Percentiles rank a stretch among this genome's conserved stretches.
phyloP scores from a whole-genome alignment of 768 basidiomycete genomes.

The Psilocybe cubensis region DNA sequence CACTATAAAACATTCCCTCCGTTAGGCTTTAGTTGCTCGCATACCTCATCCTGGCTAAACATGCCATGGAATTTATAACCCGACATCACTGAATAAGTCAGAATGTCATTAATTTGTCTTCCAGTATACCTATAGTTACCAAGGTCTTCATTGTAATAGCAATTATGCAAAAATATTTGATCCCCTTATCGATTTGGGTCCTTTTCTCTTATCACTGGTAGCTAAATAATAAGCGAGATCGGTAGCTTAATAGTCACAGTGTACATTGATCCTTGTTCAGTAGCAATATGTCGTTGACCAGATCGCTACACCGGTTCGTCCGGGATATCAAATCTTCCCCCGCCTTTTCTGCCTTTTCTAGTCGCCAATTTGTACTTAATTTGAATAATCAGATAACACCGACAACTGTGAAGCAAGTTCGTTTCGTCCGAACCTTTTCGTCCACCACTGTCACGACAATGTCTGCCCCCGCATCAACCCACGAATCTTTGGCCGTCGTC shows the following conservation, averaged over 20 bases:
- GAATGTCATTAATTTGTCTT: conserved; percentile 10
- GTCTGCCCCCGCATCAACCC: conserved; percentile 38
- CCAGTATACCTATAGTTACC: conserved; percentile 11
- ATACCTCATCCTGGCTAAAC: neutral
- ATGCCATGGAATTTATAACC: conserved; percentile 1
- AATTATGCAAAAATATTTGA: conserved; percentile 4
- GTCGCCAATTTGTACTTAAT: conserved; percentile 4
- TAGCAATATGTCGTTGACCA: conserved; percentile 5
- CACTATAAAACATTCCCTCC: neutral
- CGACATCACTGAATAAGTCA: conserved; percentile 3
- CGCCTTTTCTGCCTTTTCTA: neutral
- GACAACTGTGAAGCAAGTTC: conserved; percentile 1
- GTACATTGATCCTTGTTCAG: neutral
- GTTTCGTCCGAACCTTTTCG: conserved; percentile 6
- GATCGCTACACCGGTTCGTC: neutral
- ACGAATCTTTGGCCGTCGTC: conserved; percentile 41
- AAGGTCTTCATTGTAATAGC: conserved; percentile 11
- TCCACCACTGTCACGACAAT: conserved; percentile 28
- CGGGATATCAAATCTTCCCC: neutral
- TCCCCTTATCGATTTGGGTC: neutral
- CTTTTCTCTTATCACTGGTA: neutral
- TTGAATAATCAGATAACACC: conserved; percentile 10
- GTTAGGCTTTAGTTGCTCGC: neutral
- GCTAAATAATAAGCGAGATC: neutral
- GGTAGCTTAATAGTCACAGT: neutral